Evolutionary conservation across 2,329 filamentous ascomycete genomes (phyloP).

Genomic region (Tolypocladium amazonense): DNA sequence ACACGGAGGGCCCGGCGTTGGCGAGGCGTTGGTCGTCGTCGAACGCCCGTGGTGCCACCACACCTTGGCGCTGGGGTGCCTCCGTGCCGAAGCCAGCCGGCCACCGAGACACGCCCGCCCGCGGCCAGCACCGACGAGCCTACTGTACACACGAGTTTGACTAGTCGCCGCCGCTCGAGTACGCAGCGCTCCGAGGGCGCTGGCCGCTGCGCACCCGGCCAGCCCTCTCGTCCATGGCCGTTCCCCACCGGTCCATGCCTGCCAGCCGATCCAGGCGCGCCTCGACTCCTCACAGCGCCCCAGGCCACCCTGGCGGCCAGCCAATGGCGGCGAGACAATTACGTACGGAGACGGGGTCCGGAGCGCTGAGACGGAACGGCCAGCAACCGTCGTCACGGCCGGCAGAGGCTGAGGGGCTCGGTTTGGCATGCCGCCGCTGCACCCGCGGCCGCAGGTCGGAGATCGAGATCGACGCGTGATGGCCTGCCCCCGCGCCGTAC

Average conservation of each 20-base stretch:
- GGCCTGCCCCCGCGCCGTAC: not conserved
- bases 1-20: slow-evolving; percentile 5
- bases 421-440: not conserved
- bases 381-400: too few relatives aligned
- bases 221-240: not conserved
- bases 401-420: not conserved
- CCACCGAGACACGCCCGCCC: not conserved
- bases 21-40: slow-evolving; percentile 4
- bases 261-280: not conserved
- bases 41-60: slow-evolving; percentile 6
- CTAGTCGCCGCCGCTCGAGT: too few relatives aligned
- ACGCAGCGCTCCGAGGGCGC: not conserved
- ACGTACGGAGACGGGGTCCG: slow-evolving; percentile 1
- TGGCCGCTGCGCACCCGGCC: not conserved
- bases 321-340: slow-evolving; percentile 6
- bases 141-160: too few relatives aligned
- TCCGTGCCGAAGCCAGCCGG: not conserved
- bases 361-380: not conserved
- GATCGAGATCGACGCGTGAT: not conserved
- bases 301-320: slow-evolving; percentile 1
- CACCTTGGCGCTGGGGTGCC: slow-evolving; percentile 3
- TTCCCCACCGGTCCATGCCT: not conserved
- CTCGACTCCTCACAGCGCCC: not conserved
- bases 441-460: not conserved
- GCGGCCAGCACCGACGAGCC: not conserved